Base-by-base conservation (phyloP, 2,329 filamentous ascomycete species). In the Hypoxylon sp. region DNA sequence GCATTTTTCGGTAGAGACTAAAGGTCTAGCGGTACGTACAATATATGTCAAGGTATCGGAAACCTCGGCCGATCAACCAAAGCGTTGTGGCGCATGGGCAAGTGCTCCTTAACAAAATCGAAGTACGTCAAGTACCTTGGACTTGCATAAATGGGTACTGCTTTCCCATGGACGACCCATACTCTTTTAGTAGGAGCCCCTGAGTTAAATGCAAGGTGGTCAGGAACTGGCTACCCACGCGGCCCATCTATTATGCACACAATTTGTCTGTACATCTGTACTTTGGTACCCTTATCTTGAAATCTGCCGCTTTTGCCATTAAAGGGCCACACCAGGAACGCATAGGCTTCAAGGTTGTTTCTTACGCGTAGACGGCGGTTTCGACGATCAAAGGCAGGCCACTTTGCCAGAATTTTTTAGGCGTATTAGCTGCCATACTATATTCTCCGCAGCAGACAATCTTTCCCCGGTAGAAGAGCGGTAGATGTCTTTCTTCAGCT, bases 171-270 rank as follows among this genome's bases (percentile, higher is more conserved):
- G 49, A 48, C 19, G 21, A 14, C 3, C 59, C 46, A 59, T 55
- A 43, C 55, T 46, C 32, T 63, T 60, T 67, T 56, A 23, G 59
- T 43, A 63, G 41, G 23, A 63, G 38, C 58, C 65, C 68, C 65
- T 68, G 61, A 67, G 19, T 60, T 55, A 56, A 53, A 45, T 45
- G 52, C 52, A 56, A 32, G 60, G 56, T 43, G 38, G 52, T 55
- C 25, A 50, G 50, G 50, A 63, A 68, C 62, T 48, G 25, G 49
- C 36, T 50, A 60, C 60, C 52, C 32, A 13, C 1, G 1, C 23
- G 36, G 5, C 43, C 67, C 67, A 62, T 67, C 34, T 57, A 67
- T 56, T 61, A 67, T 67, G 65, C 60, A 63, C 62, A 67, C 58
- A 65, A 65, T 61, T 53, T 59, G 43, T 50, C 56, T 51, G 32